A percentile compares a stretch with the other conserved stretches of the same genome.
These are phyloP conservation scores for Boletus reticulatus DNA, from an alignment of 768 basidiomycete species.

Conservation along the genomic window DNA sequence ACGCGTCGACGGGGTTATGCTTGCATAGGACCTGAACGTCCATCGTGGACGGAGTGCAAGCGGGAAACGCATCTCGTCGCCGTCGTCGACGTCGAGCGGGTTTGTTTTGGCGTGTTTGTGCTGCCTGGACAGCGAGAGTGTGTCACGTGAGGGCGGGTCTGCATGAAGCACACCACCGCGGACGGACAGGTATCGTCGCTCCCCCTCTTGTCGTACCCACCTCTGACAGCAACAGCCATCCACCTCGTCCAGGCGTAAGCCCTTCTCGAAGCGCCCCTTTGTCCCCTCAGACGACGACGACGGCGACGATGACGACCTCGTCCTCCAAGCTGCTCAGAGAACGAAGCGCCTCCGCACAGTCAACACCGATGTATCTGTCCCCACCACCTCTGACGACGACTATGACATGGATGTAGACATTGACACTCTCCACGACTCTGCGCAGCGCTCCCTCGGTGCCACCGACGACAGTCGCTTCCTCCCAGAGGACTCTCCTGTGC, in stretches of 20 bases:
- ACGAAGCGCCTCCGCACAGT: constrained; percentile 26
- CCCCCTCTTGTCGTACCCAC: not conserved
- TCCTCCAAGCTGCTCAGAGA: constrained; percentile 48
- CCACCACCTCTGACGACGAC: constrained; percentile 44
- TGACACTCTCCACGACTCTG: constrained; percentile 33
- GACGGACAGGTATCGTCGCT: constrained; percentile 17
- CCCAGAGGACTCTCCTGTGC: not conserved
- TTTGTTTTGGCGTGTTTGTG: constrained; percentile 21
- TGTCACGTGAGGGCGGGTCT: constrained; percentile 6
- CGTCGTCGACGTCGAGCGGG: constrained; percentile 8
- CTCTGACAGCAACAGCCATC: constrained; percentile 21
- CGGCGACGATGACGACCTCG: not conserved
- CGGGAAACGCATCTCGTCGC: constrained; percentile 17
- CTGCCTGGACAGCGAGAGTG: not conserved
- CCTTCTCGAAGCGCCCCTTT: constrained; percentile 23
- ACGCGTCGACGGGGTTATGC: not conserved
- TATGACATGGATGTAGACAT: constrained; percentile 39
- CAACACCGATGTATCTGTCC: constrained; percentile 22
- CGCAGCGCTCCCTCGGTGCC: constrained; percentile 6
- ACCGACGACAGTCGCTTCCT: constrained; percentile 25
- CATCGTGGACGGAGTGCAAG: not conserved
- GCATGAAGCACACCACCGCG: not conserved
- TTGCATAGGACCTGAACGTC: constrained; percentile 12
- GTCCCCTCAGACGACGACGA: constrained; percentile 40
- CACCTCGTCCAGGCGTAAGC: constrained; percentile 17